These are phyloP conservation scores for Podosphaera aphanis DNA, from an alignment of 2,329 filamentous ascomycete genomes.

Conservation along the genomic window DNA sequence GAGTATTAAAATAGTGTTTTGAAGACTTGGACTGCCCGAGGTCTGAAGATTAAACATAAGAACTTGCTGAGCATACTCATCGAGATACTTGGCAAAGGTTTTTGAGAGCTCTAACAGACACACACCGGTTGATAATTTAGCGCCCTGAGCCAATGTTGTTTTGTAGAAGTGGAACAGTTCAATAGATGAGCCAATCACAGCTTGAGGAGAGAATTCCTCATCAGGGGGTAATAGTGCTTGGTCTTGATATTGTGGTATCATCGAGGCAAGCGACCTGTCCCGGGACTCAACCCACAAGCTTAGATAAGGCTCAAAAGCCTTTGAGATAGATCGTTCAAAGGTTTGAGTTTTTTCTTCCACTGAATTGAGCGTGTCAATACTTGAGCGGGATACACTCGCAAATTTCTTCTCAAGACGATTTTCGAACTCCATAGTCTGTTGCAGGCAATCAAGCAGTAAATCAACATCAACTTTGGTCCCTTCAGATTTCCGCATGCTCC, in stretches of 20 bases:
- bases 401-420: slow-evolving; percentile 74
- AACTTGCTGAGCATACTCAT: slow-evolving; percentile 87
- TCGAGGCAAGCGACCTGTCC: slow-evolving; percentile 59
- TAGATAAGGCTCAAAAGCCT: slow-evolving; percentile 90
- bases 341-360: slow-evolving; percentile 50
- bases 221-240: slow-evolving; percentile 61
- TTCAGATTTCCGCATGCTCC: slow-evolving; percentile 56
- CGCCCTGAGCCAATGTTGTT: slow-evolving; percentile 75
- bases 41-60: slow-evolving; percentile 44
- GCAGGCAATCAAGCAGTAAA: slow-evolving; percentile 63
- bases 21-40: slow-evolving; percentile 28
- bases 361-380: slow-evolving; percentile 73
- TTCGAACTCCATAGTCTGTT: slow-evolving; percentile 93
- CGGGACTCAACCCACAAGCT: slow-evolving; percentile 95
- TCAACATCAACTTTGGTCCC: slow-evolving; percentile 74
- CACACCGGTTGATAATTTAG: slow-evolving; percentile 81
- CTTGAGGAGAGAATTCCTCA: slow-evolving; percentile 77
- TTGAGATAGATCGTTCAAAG: slow-evolving; percentile 80
- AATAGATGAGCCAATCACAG: slow-evolving; percentile 80
- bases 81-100: slow-evolving; percentile 76
- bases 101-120: slow-evolving; percentile 64
- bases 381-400: slow-evolving; percentile 45
- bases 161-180: slow-evolving; percentile 97
- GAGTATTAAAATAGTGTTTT: slow-evolving; percentile 65
- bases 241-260: slow-evolving; percentile 71